Evolutionary conservation across 1,284 basidiomycete species (phyloP), one percentile per base, ranked within the genome.

Genomic region (Fomes fomentarius): DNA sequence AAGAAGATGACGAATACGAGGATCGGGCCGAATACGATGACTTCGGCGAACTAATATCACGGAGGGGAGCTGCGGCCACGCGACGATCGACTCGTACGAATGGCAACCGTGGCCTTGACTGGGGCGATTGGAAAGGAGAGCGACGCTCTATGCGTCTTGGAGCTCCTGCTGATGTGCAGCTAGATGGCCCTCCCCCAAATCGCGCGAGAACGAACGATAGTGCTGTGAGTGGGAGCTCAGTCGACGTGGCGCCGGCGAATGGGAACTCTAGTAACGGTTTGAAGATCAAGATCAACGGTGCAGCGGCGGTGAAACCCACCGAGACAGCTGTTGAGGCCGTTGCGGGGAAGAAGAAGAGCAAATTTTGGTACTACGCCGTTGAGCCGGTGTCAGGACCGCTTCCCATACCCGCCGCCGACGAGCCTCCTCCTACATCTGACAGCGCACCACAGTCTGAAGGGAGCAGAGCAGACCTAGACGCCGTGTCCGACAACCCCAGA

Each of bases 291-390:
- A 62, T 60, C 30, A 68, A 70, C 52, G 81, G 84, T 44, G 83
- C 83, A 0, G 82, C 85, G 30, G 82, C 80, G 25, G 66, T 89
- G 54, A 88, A 84, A 64, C 79, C 85, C 5, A 84, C 76, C 34
- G 88, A 91, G 65, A 74, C 83, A 25, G 85, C 83, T n/a, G 62
- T 89, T 62, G 89, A 90, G 56, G 77, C 84, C 52, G 76, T 89
- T 34, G 82, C 80, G 25, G 88, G 89, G 55, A 89, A 87, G 74
- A 91, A 89, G 74, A 83, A 80, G 68, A 91, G 88, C 66, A 91
- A 87, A 65, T 91, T 84, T 67, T 90, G 89, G 88, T 86, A 85
- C 47, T 92, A 92, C 61, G 89, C 89, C 12, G 87, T 91, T 19
- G 89, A 91, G 62, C 85, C 88, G 1, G 63, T 79, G 40, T 58